phyloP scores from a whole-genome alignment of 1,139 yeast genomes.

The Debaryomycetaceae sp. region DNA sequence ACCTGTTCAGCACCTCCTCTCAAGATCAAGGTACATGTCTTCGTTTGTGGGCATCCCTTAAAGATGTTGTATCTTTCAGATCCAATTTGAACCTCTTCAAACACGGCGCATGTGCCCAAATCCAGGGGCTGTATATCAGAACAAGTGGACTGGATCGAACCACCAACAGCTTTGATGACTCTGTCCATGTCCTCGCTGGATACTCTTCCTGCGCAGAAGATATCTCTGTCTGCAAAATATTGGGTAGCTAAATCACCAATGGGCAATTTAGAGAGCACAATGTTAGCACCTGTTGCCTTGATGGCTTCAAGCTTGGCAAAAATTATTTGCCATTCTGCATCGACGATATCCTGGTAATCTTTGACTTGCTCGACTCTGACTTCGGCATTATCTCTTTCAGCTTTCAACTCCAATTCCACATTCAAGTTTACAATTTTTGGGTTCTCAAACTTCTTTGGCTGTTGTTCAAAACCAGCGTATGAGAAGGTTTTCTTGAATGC shows the following conservation, averaged over 20 bases:
- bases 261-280: conserved; percentile 90
- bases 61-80: conserved; percentile 91
- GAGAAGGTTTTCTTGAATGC: conserved; percentile 97
- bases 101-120: conserved; percentile 79
- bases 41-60: conserved; percentile 87
- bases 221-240: conserved; percentile 91
- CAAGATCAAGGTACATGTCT: conserved; percentile 87
- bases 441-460: conserved; percentile 76
- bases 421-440: conserved; percentile 85
- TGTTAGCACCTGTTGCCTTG: conserved; percentile 82
- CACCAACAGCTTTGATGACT: conserved; percentile 93
- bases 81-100: conserved; percentile 95
- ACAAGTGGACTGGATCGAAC: conserved; percentile 82
- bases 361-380: conserved; percentile 91
- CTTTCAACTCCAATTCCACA: conserved; percentile 93
- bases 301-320: conserved; percentile 81
- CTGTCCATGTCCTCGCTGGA: conserved; percentile 86
- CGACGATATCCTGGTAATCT: conserved; percentile 94
- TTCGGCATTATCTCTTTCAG: conserved; percentile 99
- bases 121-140: conserved; percentile 66
- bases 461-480: conserved; percentile 98
- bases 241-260: conserved; percentile 98
- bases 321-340: conserved; percentile 97
- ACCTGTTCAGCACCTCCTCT: conserved; percentile 99
- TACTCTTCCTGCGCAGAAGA: conserved; percentile 98